These are phyloP conservation scores for Chaetomium sp. DNA, from an alignment of 2,329 filamentous ascomycete species.

Conservation along the genomic window DNA sequence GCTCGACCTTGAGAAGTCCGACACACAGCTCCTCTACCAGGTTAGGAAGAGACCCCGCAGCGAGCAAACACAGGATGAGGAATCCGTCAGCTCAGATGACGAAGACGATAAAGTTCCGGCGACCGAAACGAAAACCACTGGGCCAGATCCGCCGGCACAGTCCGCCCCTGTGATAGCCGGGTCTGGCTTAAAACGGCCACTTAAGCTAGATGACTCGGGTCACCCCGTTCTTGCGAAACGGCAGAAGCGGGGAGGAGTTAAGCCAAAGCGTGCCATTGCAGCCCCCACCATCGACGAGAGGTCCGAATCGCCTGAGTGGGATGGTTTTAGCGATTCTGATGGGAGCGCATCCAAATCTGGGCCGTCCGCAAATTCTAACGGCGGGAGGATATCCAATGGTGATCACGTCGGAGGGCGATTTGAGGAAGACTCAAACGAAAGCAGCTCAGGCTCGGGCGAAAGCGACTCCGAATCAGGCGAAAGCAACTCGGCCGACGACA, in stretches of 20 bases:
- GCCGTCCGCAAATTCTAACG: constrained; percentile 34
- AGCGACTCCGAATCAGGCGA: constrained; percentile 36
- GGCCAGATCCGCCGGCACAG: constrained; percentile 19
- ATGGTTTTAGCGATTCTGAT: constrained; percentile 54
- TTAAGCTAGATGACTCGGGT: constrained; percentile 78
- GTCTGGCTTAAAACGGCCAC: constrained; percentile 81
- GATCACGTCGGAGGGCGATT: constrained; percentile 32
- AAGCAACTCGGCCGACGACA: constrained; percentile 18
- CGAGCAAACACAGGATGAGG: constrained; percentile 35
- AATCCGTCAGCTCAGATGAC: constrained; percentile 30
- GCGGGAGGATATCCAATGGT: constrained; percentile 37
- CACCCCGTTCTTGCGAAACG: constrained; percentile 81
- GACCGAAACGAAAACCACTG: constrained; percentile 7
- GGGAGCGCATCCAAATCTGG: constrained; percentile 31
- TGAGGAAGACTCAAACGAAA: constrained; percentile 34
- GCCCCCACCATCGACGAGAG: constrained; percentile 48
- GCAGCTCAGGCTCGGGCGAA: constrained; percentile 40
- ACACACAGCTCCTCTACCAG: constrained; percentile 58
- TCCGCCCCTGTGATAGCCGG: constrained; percentile 52
- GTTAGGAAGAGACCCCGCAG: constrained; percentile 42
- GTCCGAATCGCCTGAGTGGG: constrained; percentile 57
- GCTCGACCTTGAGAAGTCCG: constrained; percentile 56
- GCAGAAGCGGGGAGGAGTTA: constrained; percentile 68
- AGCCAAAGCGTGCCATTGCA: constrained; percentile 54
- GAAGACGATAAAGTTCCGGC: constrained; percentile 29